phyloP scores from a whole-genome alignment of 768 basidiomycete genomes.

The Hygrocybe coccinea region DNA sequence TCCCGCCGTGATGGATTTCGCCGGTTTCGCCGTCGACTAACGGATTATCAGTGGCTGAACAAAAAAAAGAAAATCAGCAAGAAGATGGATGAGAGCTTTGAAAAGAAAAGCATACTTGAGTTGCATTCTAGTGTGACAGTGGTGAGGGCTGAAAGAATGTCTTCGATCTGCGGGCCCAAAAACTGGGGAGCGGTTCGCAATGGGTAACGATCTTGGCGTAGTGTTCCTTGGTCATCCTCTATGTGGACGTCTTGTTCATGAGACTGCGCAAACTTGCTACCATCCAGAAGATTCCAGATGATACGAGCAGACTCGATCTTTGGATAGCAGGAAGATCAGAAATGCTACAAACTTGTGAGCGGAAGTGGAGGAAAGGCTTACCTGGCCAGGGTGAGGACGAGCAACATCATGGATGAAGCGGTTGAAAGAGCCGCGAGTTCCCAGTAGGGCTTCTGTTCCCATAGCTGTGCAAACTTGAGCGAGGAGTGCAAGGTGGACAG shows the following conservation, averaged over 20 bases:
- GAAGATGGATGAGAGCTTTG: background rate
- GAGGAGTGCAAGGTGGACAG: conserved; percentile 58
- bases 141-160: conserved; percentile 57
- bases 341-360: background rate
- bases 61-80: conserved; percentile 5
- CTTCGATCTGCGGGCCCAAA: conserved; percentile 74
- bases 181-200: conserved; percentile 71
- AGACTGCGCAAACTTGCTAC: conserved; percentile 52
- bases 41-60: conserved; percentile 77
- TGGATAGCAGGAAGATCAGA: background rate
- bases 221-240: conserved; percentile 60
- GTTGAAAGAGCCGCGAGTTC: conserved; percentile 57
- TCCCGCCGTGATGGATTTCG: conserved; percentile 71
- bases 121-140: conserved; percentile 69
- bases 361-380: conserved; percentile 18
- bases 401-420: conserved; percentile 70
- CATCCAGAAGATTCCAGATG: conserved; percentile 57
- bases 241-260: conserved; percentile 63
- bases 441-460: conserved; percentile 72
- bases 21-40: conserved; percentile 68
- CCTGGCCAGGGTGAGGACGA: conserved; percentile 79
- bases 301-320: conserved; percentile 62
- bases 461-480: conserved; percentile 74
- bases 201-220: conserved; percentile 73
- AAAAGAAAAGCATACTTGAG: conserved; percentile 55